Percentiles rank a stretch among this genome's conserved stretches.
Conservation (phyloP, 83 land plant species). For the Diphasiastrum complanatum region DNA sequence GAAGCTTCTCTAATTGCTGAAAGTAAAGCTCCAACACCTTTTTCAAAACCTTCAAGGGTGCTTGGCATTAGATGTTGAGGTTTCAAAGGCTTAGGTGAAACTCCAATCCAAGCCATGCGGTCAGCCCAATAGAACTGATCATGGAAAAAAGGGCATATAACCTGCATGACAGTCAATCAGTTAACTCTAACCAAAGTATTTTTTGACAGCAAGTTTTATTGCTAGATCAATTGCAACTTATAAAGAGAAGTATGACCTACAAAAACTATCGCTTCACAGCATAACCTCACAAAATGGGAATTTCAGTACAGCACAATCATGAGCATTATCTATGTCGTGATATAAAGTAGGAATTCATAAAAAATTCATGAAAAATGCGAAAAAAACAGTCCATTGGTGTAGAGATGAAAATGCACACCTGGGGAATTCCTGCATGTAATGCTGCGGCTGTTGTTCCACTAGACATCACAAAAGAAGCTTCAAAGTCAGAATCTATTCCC, state of each 20-base stretch:
- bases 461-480: slow-evolving; percentile 12
- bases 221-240: too few relatives aligned
- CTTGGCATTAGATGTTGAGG: slow-evolving; percentile 50
- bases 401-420: slow-evolving; percentile 36
- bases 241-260: too few relatives aligned
- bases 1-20: slow-evolving; percentile 47
- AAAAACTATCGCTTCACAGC: too few relatives aligned
- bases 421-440: slow-evolving; percentile 69
- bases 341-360: too few relatives aligned
- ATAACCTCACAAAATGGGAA: too few relatives aligned
- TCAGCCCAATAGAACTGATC: slow-evolving; percentile 99
- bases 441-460: slow-evolving; percentile 96
- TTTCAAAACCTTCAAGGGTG: slow-evolving; percentile 12
- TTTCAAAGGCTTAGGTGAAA: slow-evolving; percentile 65
- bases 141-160: slow-evolving; percentile 79
- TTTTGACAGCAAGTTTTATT: too few relatives aligned
- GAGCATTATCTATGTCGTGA: too few relatives aligned
- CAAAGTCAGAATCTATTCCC: too few relatives aligned
- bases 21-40: slow-evolving; percentile 41
- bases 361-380: not conserved
- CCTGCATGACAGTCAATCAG: too few relatives aligned
- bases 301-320: too few relatives aligned
- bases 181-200: too few relatives aligned
- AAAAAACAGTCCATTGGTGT: not conserved
- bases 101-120: slow-evolving; percentile 87